Evolutionary conservation across 208 protist genomes (phyloP), one percentile per base, ranked within the genome.

Genomic region (Crithidia mellificae): DNA sequence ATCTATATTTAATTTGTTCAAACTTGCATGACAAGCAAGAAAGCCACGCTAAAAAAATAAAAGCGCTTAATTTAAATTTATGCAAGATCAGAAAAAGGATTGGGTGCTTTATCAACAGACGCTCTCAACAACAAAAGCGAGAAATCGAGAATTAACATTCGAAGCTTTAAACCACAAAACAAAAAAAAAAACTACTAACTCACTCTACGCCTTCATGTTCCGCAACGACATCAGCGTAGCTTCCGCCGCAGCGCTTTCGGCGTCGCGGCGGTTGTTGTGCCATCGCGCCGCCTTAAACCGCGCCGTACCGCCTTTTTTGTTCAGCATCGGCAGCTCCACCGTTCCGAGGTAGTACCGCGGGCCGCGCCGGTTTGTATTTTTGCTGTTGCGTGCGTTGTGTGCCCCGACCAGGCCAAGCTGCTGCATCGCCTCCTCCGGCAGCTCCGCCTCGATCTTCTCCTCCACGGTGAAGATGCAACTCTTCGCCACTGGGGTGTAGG

Each of bases 401-500:
- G 68, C 72, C 4, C 61, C 62, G n/a, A 55, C 56, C n/a, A 83
- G 25, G n/a, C 70, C 77, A 6, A 87, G 56, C 46, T 78, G 64
- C 50, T 68, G 50, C 20, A 74, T 36, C 36, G 63, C 80, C 8
- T 79, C 76, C 19, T 49, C 67, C 49, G 66, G 78, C 77, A 83
- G 54, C 39, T 80, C 81, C 41, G 49, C 73, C 32, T 81, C 71
- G 25, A 65, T 39, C 50, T 79, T 78, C 46, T 91, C 78, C 64
- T 89, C 88, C 20, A 89, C 43, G 11, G 38, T 69, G 61, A 88
- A 86, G 62, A 90, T 39, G 63, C 78, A 84, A 57, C 74, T 82
- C 71, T 93, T 93, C 17, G 68, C 64, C 14, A 81, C 53, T 2
- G 88, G 88, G 1, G 88, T 88, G 77, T 88, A 79, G 20, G 88